A percentile compares a stretch with the other conserved stretches of the same genome.
Evolutionary conservation across 352 stramenopile species (phyloP).

Genomic region (Globisporangium nunn): DNA sequence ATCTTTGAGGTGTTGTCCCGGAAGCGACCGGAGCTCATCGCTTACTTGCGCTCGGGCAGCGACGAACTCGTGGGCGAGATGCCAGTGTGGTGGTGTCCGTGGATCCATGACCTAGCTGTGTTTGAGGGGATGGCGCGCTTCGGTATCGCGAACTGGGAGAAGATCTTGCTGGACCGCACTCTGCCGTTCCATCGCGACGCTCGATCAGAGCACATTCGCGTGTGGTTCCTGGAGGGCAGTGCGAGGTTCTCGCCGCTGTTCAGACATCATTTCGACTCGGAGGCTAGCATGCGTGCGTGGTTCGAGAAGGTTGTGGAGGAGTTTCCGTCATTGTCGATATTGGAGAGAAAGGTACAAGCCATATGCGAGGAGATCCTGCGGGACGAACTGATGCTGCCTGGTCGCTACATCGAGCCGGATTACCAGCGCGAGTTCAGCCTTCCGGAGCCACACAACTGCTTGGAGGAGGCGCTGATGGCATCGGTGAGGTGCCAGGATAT

Average conservation of each 20-base stretch:
- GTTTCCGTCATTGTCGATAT: conserved; percentile 60
- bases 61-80: conserved; percentile 58
- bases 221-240: conserved; percentile 64
- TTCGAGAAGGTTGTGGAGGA: conserved; percentile 58
- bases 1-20: conserved; percentile 53
- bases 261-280: conserved; percentile 50
- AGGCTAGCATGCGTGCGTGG: conserved; percentile 41
- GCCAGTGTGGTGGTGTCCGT: conserved; percentile 87
- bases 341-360: conserved; percentile 69
- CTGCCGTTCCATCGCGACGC: conserved; percentile 70
- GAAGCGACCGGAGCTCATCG: conserved; percentile 27
- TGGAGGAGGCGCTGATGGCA: conserved; percentile 36
- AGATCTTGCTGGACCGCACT: conserved; percentile 60
- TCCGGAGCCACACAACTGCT: conserved; percentile 46
- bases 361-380: conserved; percentile 40
- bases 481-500: conserved; percentile 31
- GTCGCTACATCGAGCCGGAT: conserved; percentile 43
- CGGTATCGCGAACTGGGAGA: conserved; percentile 65
- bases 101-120: conserved; percentile 75
- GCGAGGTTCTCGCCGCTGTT: conserved; percentile 48
- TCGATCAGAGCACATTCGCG: conserved; percentile 59
- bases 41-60: conserved; percentile 52
- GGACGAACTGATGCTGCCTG: neutral
- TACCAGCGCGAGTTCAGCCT: conserved; percentile 62
- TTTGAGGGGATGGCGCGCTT: conserved; percentile 78